Conservation (phyloP, 805 yeast genomes). For the Cyberlindnera veronae region DNA sequence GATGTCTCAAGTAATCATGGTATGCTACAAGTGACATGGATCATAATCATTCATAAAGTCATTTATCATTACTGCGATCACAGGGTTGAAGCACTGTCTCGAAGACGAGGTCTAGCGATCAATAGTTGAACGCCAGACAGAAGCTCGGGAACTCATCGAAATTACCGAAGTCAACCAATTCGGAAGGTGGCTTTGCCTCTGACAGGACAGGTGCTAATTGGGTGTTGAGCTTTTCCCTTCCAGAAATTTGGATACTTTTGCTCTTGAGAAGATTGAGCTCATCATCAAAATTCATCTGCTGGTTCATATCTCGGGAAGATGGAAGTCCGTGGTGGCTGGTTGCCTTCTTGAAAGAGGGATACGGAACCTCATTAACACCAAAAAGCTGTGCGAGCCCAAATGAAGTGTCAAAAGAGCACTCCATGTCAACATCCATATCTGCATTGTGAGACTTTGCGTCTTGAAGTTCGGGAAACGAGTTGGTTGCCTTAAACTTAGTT, state of each 20-base stretch:
- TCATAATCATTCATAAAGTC: background rate
- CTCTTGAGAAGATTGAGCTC: constrained; percentile 4
- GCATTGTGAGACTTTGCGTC: background rate
- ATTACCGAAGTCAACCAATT: constrained; percentile 1
- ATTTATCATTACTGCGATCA: background rate
- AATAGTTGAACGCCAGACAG: constrained; percentile 1
- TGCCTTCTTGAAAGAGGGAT: constrained; percentile 5
- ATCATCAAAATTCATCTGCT: constrained; percentile 2
- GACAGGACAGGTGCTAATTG: background rate
- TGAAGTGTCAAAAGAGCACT: constrained; percentile 7
- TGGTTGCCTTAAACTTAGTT: background rate
- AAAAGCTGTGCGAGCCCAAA: constrained; percentile 10
- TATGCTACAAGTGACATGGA: too few species aligned
- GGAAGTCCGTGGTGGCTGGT: background rate
- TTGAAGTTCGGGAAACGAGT: background rate
- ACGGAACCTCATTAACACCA: background rate
- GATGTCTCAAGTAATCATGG: too few species aligned
- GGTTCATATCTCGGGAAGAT: background rate
- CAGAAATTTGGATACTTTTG: background rate
- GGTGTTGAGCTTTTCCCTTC: background rate
- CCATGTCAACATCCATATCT: background rate
- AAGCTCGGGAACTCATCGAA: constrained; percentile 11
- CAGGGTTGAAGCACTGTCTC: background rate
- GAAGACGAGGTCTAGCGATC: background rate
- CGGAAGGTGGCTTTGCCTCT: background rate